Evolutionary conservation across 139 green algal genomes (phyloP).

Genomic region (Chlamydomonas sphaeroides): DNA sequence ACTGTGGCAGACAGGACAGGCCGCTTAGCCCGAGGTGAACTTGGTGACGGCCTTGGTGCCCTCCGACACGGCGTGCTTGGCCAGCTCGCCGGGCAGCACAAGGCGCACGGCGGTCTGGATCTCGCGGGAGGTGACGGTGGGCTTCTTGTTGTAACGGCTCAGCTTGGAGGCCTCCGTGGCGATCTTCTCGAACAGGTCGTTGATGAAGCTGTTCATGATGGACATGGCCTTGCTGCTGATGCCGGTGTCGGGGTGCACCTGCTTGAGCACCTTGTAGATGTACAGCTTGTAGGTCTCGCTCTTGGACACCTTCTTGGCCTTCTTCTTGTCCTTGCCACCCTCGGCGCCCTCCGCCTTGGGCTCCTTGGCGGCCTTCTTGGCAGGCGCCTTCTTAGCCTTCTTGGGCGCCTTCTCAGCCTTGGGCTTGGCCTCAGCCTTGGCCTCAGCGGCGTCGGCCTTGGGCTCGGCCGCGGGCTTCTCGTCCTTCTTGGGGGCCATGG

Average conservation of each 20-base stretch:
- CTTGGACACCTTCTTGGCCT: no score
- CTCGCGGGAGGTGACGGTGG: slow-evolving; percentile 50
- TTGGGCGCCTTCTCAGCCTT: no score
- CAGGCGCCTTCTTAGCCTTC: no score
- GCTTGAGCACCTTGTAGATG: slow-evolving; percentile 96
- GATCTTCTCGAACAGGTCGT: slow-evolving; percentile 89
- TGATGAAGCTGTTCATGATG: slow-evolving; percentile 87
- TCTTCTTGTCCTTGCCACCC: no score
- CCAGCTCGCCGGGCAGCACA: slow-evolving; percentile 82
- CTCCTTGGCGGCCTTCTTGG: no score
- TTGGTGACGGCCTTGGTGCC: slow-evolving; percentile 94
- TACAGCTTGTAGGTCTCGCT: slow-evolving; percentile 98
- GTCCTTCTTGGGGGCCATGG: no score
- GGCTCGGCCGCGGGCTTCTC: no score
- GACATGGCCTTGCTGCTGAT: slow-evolving; percentile 96
- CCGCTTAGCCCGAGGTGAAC: slow-evolving; percentile 79
- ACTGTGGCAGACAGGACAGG: no score
- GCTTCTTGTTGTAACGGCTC: slow-evolving; percentile 58
- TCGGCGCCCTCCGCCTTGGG: no score
- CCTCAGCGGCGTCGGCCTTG: no score
- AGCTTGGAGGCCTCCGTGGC: slow-evolving; percentile 76
- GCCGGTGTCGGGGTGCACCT: slow-evolving; percentile 95
- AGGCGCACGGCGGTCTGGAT: slow-evolving; percentile 87
- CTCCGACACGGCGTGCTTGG: slow-evolving; percentile 82
- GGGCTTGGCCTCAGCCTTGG: no score